Percentiles rank a stretch among this genome's conserved stretches.
These are phyloP conservation scores for Arachis stenosperma DNA, from an alignment of 306 rosid species.

Conservation along the genomic window DNA sequence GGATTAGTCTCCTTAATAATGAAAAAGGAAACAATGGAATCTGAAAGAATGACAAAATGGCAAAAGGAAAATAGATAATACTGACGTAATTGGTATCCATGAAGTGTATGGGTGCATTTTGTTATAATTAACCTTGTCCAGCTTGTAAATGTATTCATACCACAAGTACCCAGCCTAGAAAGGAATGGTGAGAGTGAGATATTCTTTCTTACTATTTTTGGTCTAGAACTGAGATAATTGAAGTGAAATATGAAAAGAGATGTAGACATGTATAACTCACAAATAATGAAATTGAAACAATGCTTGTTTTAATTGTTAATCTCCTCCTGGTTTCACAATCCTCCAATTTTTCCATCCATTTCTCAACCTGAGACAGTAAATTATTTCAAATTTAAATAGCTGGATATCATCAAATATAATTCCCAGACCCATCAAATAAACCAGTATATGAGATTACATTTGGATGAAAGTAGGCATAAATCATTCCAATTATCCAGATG, in stretches of 20 bases:
- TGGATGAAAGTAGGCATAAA: conserved; percentile 95
- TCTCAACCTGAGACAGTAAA: conserved; percentile 77
- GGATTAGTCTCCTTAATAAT: conserved; percentile 14
- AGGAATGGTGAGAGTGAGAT: conserved; percentile 35
- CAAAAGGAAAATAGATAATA: conserved; percentile 36
- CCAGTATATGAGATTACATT: conserved; percentile 60
- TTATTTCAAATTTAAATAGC: conserved; percentile 30
- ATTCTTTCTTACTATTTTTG: conserved; percentile 17
- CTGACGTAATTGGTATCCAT: conserved; percentile 98
- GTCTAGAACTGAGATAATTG: conserved; percentile 32
- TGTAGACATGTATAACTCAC: conserved; percentile 57
- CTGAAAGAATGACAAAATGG: conserved; percentile 17
- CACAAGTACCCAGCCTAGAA: conserved; percentile 91
- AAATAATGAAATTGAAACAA: conserved; percentile 65
- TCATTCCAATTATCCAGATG: conserved; percentile 97
- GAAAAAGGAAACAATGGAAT: conserved; percentile 19
- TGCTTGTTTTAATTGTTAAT: conserved; percentile 75
- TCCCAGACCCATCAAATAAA: conserved; percentile 31
- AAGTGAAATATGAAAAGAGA: conserved; percentile 15
- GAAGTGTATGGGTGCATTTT: conserved; percentile 96
- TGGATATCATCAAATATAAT: conserved; percentile 29
- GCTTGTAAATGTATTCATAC: conserved; percentile 92
- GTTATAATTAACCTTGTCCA: conserved; percentile 95
- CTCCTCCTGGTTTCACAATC: conserved; percentile 85
- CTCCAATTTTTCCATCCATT: conserved; percentile 98